Base-by-base conservation (phyloP, 192 early-diverging fungal genomes). In the Coemansia sp. region DNA sequence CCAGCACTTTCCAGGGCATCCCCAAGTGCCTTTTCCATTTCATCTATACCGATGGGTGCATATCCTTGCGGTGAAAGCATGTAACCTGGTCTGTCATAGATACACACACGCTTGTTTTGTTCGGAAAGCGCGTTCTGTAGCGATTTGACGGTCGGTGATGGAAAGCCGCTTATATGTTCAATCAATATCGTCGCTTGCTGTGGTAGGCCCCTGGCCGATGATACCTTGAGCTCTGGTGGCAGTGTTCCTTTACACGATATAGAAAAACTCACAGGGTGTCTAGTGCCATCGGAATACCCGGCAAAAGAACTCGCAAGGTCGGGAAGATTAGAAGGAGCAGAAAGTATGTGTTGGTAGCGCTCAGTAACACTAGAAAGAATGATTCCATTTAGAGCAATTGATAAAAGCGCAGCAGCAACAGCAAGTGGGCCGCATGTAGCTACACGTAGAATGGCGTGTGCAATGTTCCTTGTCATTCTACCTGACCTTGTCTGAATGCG, bases 81-180 rank as follows among this genome's bases (percentile, higher is more conserved):
- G 60, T 74, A 80, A 16, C 78, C 78, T 5, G 78, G 78, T 21
- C 78, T 41, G 54, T 80, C 78, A 55, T 80, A 80, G 11, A 68
- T 32, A 18, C 78, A 80, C 1, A 80, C 73, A 6, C 73, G 78
- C 11, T 65, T 68, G 52, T 65, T 61, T 12, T 72, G 72, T 51
- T 64, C 48, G 6, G 68, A 36, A 5, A 80, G 56, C 11, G 64
- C 65, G 0, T 61, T 42, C 13, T 74, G 78, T 2, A 80, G 41
- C 0, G 78, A 80, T 18, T 32, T 64, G 49, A 66, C 68, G 18
- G 72, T 60, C 22, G 66, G 15, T 0, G 78, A 74, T 15, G 78
- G 69, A 11, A 74, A 74, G 1, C 78, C 78, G 19, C 41, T 62
- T 22, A 70, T 65, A 26, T 80, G 78, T 15, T 74, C 78, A n/a